These are phyloP conservation scores for Theileria parva DNA, from an alignment of 169 alveolate genomes.

Conservation along the genomic window DNA sequence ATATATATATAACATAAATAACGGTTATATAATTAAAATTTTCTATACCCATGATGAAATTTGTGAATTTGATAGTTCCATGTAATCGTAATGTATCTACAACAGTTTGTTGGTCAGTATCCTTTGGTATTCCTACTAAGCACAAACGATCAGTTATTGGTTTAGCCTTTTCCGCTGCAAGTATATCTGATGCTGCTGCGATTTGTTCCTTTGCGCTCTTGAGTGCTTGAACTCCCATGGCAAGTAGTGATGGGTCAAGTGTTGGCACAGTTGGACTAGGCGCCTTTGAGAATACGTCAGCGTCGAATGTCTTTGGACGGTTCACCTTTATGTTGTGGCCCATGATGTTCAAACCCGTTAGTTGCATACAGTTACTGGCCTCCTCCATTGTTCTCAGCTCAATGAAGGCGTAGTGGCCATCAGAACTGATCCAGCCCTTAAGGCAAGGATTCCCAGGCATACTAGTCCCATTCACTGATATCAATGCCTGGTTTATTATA, in stretches of 20 bases:
- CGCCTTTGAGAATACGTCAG: constrained; percentile 54
- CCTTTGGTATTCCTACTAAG: constrained; percentile 40
- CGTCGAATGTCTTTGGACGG: constrained; percentile 56
- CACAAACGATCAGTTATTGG: constrained; percentile 62
- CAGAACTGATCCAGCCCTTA: constrained; percentile 92
- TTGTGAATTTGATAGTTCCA: constrained; percentile 29
- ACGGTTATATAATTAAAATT: neutral
- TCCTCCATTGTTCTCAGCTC: constrained; percentile 94
- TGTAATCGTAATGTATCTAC: neutral
- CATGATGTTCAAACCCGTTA: constrained; percentile 73
- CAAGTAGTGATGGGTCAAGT: constrained; percentile 62
- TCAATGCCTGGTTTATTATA: constrained; percentile 77
- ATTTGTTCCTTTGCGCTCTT: constrained; percentile 59
- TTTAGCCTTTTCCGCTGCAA: constrained; percentile 59
- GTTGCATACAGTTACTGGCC: constrained; percentile 85
- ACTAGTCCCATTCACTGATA: constrained; percentile 73
- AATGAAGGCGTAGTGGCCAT: constrained; percentile 93
- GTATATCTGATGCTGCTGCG: constrained; percentile 60
- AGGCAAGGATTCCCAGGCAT: constrained; percentile 82
- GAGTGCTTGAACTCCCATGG: constrained; percentile 65
- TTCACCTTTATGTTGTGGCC: constrained; percentile 40
- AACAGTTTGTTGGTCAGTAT: constrained; percentile 9
- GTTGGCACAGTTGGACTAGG: constrained; percentile 69
- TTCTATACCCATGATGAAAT: constrained; percentile 1
- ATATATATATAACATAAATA: constrained; percentile 3